phyloP scores from a whole-genome alignment of 2,329 filamentous ascomycete species.

The Fusarium annulatum region DNA sequence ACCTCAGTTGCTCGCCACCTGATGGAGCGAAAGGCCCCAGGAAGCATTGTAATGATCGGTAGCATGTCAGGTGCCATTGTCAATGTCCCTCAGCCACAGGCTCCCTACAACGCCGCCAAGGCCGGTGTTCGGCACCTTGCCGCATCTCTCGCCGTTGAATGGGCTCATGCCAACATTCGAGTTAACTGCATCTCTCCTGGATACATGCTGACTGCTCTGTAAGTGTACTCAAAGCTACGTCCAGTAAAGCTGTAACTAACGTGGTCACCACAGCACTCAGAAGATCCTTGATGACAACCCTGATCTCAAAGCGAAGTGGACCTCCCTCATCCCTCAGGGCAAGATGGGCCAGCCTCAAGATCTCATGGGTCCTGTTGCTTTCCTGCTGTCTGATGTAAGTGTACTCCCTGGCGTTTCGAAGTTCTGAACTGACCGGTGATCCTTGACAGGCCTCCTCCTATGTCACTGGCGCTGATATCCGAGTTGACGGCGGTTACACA shows the following conservation, averaged over 20 bases:
- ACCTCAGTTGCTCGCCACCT: slow-evolving; percentile 87
- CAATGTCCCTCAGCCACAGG: slow-evolving; percentile 94
- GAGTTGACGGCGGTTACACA: slow-evolving; percentile 92
- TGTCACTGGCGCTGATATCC: slow-evolving; percentile 77
- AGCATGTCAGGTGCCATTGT: slow-evolving; percentile 96
- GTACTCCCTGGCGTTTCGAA: no score
- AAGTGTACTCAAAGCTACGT: slow-evolving; percentile 54
- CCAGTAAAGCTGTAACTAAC: neutral
- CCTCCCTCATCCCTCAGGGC: slow-evolving; percentile 87
- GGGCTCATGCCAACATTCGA: slow-evolving; percentile 86
- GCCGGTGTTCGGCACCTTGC: slow-evolving; percentile 91
- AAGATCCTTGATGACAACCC: slow-evolving; percentile 96
- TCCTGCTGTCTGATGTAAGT: slow-evolving; percentile 76
- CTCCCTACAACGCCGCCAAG: slow-evolving; percentile 92
- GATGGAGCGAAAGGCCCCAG: slow-evolving; percentile 81
- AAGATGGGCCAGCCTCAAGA: slow-evolving; percentile 95
- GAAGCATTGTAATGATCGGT: slow-evolving; percentile 93
- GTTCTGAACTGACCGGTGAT: neutral
- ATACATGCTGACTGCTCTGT: slow-evolving; percentile 96
- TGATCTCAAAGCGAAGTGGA: slow-evolving; percentile 90
- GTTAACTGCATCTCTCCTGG: slow-evolving; percentile 97
- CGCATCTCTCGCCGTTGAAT: slow-evolving; percentile 90
- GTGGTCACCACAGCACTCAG: slow-evolving; percentile 71
- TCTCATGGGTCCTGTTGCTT: slow-evolving; percentile 91
- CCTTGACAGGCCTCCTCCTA: slow-evolving; percentile 69